A percentile compares a stretch with the other conserved stretches of the same genome.
Conservation (phyloP, 2,329 filamentous ascomycete species). For the Juglanconis sp. region DNA sequence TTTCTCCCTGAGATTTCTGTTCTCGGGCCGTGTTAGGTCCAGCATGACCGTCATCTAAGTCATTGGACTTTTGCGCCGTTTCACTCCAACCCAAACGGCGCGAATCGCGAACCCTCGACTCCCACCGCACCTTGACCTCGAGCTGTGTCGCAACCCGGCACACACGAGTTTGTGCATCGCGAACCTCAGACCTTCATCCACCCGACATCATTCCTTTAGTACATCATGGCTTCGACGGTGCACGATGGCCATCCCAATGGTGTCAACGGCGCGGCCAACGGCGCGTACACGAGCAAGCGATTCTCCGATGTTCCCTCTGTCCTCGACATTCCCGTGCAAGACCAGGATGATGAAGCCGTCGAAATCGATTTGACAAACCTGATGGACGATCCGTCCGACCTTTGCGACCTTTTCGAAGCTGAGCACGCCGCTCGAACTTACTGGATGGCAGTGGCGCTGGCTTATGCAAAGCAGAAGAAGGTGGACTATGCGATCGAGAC, state of each 20-base stretch:
- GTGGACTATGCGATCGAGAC: conserved; percentile 78
- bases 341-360: conserved; percentile 70
- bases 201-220: conserved; percentile 28
- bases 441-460: conserved; percentile 97
- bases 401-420: conserved; percentile 92
- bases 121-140: neutral
- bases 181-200: neutral
- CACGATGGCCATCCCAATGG: conserved; percentile 45
- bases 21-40: neutral
- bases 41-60: conserved; percentile 9
- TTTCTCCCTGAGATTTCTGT: neutral
- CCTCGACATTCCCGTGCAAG: conserved; percentile 65
- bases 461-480: conserved; percentile 94
- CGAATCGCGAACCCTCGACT: neutral
- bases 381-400: conserved; percentile 88
- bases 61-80: neutral
- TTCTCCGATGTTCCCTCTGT: conserved; percentile 64
- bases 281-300: conserved; percentile 47
- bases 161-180: neutral
- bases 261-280: conserved; percentile 35
- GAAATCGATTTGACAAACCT: conserved; percentile 91
- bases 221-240: conserved; percentile 38
- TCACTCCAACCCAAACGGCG: neutral
- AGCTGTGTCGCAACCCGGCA: neutral
- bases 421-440: conserved; percentile 87